Percentiles rank a stretch among this genome's conserved stretches.
phyloP scores from a whole-genome alignment of 2,329 filamentous ascomycete species.

The Didymella sp. region DNA sequence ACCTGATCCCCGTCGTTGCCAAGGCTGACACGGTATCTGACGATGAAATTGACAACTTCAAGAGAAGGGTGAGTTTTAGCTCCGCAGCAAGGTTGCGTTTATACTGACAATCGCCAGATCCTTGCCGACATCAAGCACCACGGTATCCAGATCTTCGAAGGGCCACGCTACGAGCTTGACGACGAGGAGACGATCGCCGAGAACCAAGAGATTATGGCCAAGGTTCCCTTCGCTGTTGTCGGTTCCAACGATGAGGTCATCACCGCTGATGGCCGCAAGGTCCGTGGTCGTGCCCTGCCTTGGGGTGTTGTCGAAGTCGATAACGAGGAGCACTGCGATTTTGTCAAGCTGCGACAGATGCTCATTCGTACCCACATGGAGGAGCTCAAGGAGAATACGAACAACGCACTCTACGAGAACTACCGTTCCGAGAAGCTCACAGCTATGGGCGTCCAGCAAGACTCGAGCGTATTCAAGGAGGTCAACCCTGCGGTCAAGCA shows the following conservation, averaged over 20 bases:
- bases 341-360: constrained; percentile 99
- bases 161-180: constrained; percentile 96
- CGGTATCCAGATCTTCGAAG: constrained; percentile 98
- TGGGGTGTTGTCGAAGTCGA: constrained; percentile 99
- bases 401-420: constrained; percentile 98
- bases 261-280: constrained; percentile 89
- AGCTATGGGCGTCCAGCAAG: constrained; percentile 96
- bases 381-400: constrained; percentile 99
- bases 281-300: constrained; percentile 93
- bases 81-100: background rate
- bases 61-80: constrained; percentile 79
- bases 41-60: constrained; percentile 93
- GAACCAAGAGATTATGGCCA: constrained; percentile 99
- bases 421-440: constrained; percentile 99
- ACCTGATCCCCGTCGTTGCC: constrained; percentile 98
- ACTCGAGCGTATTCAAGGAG: constrained; percentile 99
- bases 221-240: constrained; percentile 97
- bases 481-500: constrained; percentile 99
- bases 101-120: constrained; percentile 67
- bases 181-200: constrained; percentile 99
- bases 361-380: constrained; percentile 99
- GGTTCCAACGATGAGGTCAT: constrained; percentile 95
- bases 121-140: constrained; percentile 96
- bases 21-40: constrained; percentile 98
- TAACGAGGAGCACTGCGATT: constrained; percentile 99